phyloP scores from a whole-genome alignment of 345 rosid species.

The Rubroshorea leprosula region DNA sequence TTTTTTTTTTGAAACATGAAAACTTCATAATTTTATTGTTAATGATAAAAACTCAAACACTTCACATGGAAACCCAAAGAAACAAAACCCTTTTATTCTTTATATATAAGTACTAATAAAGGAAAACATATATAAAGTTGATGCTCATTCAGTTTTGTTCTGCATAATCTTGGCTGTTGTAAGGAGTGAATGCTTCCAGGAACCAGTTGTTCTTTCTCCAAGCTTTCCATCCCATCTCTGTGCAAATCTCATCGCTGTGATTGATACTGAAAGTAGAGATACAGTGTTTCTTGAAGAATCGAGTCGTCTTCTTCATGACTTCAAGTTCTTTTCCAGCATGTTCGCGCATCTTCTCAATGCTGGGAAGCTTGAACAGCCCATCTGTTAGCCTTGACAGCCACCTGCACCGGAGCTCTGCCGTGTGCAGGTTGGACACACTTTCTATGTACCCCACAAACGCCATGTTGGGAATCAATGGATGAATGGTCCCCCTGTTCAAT shows the following conservation, averaged over 20 bases:
- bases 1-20: no score
- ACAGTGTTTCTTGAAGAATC: conserved; percentile 44
- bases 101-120: no score
- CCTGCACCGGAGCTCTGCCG: conserved; percentile 44
- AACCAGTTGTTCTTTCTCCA: conserved; percentile 47
- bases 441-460: conserved; percentile 57
- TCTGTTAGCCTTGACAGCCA: conserved; percentile 50
- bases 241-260: conserved; percentile 44
- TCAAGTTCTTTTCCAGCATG: conserved; percentile 33
- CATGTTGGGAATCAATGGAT: conserved; percentile 59
- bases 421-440: conserved; percentile 45
- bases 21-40: no score
- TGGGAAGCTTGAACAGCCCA: conserved; percentile 35
- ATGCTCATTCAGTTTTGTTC: conserved; percentile 2
- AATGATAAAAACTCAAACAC: no score
- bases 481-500: conserved; percentile 38
- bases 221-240: conserved; percentile 49
- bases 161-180: conserved; percentile 42
- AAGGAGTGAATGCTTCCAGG: conserved; percentile 37
- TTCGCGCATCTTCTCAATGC: conserved; percentile 29
- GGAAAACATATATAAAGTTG: no score
- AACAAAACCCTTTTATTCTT: no score
- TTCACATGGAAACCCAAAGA: no score
- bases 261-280: conserved; percentile 47
- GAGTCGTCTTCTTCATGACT: conserved; percentile 41